Evolutionary conservation across 2,329 filamentous ascomycete species (phyloP), one percentile per base, ranked within the genome.

Genomic region (Pseudogymnoascus sp.): DNA sequence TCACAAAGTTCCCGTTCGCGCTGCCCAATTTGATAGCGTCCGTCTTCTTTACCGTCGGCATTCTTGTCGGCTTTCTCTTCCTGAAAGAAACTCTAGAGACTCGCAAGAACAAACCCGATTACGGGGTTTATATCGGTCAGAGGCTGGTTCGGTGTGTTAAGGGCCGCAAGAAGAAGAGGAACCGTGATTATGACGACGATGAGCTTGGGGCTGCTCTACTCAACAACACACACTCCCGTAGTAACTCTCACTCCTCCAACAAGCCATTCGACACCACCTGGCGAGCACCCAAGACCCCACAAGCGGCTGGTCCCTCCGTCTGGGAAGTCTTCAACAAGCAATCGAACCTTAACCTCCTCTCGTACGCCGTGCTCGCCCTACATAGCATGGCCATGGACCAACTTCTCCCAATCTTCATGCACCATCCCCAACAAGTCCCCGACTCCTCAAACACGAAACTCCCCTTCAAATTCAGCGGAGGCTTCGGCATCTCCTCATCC

Each of bases 311-410:
- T 10, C 74, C 76, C 0, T 78, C 76, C 7, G 81, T 87, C 72
- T 74, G 73, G 10, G 85, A 91, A 65, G 86, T 95, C 6, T 87
- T 96, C 68, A 88, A 86, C 0, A 80, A 79, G 0, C 91, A 96
- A 74, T 90, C 90, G 0, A 80, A 82, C 33, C 80, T 95, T 63
- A 90, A 93, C 67, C 80, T 97, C 1, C 66, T 90, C 1, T 82
- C 87, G 0, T 97, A 97, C 75, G 88, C 88, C 1, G 80, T 95
- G 60, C 80, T 97, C 16, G 89, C 91, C 0, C 81, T 96, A 59
- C 92, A 96, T 74, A 87, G 86, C 0, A 86, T 96, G 40, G 87
- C 91, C 0, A 97, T 87, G 72, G 93, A 97, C 74, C 92, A 96
- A 72, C 81, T 93, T 2, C 83, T 97, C 1, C 90, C 92, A 2